Evolutionary conservation across 164 flowering plant species (phyloP), one percentile per base, ranked within the genome.

Genomic region (Santalum album): DNA sequence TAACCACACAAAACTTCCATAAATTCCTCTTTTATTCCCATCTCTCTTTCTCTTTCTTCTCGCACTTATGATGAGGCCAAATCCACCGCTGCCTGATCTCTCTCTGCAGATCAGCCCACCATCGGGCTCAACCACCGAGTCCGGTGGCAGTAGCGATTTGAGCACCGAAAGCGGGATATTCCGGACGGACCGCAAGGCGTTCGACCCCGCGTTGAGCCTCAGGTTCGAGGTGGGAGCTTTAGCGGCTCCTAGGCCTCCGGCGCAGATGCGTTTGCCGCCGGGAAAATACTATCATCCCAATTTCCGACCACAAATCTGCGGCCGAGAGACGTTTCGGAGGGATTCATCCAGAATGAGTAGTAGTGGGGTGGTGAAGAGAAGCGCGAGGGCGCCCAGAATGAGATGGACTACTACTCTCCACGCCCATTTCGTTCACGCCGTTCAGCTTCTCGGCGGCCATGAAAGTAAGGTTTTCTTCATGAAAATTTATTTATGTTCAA

Each of bases 391-490:
- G 55, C 98, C 98, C 0, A 78, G 98, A 59, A 92, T 92, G 98
- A 78, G 98, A 70, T 92, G 98, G 98, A 88, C 98, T 55, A 65
- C 95, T 1, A 92, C 95, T 22, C 87, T 90, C 17, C 97, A 87
- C 55, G 87, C 97, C 39, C 95, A 86, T 67, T 92, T 92, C 48
- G 89, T 88, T 47, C 98, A 89, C 45, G 94, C 96, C 0, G 96
- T 92, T 23, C 89, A 86, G 79, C 90, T 92, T 34, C 95, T 92
- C 24, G 98, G 98, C 4, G 98, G 98, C 55, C 96, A 92, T 78
- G 96, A 88, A 64, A 81, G 98, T 91, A 84, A 9, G 12, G 6
- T 46, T 20, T 7, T 20, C 4, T n/a, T n/a, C n/a, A n/a, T n/a
- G n/a, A n/a, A n/a, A n/a, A n/a, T n/a, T n/a, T n/a, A n/a, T n/a